Conservation (phyloP, 2,329 filamentous ascomycete genomes). For the Botrytis medusae region DNA sequence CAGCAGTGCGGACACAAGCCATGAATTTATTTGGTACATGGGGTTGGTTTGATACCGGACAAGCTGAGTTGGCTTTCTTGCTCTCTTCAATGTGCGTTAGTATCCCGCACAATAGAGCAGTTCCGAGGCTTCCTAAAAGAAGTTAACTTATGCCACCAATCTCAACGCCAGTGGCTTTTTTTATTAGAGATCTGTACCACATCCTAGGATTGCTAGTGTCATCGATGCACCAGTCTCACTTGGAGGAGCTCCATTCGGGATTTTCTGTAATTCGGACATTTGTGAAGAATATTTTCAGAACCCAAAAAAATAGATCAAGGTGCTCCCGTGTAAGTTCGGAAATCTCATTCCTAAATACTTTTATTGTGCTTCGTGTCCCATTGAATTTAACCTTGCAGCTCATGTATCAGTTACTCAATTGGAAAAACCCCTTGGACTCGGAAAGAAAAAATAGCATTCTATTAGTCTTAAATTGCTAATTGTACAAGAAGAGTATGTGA, state of each 20-base stretch:
- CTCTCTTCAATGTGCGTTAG: constrained; percentile 16
- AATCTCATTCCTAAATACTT: constrained; percentile 10
- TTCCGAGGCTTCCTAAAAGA: constrained; percentile 17
- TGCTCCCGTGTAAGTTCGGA: neutral
- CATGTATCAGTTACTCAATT: constrained; percentile 5
- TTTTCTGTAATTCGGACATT: constrained; percentile 11
- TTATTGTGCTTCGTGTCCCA: neutral
- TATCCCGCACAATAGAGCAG: constrained; percentile 19
- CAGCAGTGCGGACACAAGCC: constrained; percentile 48
- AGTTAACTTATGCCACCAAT: neutral
- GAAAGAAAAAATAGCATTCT: neutral
- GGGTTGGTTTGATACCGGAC: neutral
- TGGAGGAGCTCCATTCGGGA: neutral
- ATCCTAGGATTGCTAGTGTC: constrained; percentile 20
- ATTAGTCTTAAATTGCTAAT: neutral
- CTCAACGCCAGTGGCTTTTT: neutral
- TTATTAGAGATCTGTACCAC: constrained; percentile 14
- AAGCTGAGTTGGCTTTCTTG: constrained; percentile 8
- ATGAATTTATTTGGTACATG: constrained; percentile 14
- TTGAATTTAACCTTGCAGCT: neutral
- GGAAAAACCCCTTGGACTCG: neutral
- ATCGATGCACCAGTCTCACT: neutral
- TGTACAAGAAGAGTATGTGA: neutral
- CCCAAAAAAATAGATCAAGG: neutral
- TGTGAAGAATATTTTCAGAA: neutral